Evolutionary conservation across 257 asterid species (phyloP).

Genomic region (Paraleonurus japonicus): DNA sequence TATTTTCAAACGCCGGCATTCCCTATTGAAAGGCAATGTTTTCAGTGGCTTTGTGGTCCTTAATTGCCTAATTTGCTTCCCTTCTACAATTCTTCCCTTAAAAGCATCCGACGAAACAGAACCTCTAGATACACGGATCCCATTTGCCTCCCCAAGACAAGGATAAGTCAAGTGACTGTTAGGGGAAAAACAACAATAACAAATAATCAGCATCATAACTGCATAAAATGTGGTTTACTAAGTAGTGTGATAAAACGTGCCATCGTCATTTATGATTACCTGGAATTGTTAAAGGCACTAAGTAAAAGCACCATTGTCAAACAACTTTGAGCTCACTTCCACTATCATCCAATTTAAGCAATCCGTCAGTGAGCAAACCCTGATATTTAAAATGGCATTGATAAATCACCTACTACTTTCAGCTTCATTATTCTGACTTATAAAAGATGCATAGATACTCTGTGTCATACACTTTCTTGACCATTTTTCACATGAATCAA

Average conservation of each 20-base stretch:
- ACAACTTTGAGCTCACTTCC: conserved; percentile 24
- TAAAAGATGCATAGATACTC: background rate
- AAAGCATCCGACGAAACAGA: conserved; percentile 30
- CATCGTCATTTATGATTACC: conserved; percentile 28
- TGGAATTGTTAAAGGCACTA: conserved; percentile 39
- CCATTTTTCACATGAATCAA: background rate
- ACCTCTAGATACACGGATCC: conserved; percentile 33
- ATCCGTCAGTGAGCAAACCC: conserved; percentile 15
- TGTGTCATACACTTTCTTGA: background rate
- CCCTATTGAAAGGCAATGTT: conserved; percentile 46
- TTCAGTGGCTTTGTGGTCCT: conserved; percentile 50
- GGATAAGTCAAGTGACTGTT: conserved; percentile 45
- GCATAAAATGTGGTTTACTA: background rate
- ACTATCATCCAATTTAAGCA: conserved; percentile 22
- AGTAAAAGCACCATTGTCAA: conserved; percentile 41
- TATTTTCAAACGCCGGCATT: conserved; percentile 41
- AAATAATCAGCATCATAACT: background rate
- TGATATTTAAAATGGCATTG: conserved; percentile 1
- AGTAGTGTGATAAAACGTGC: background rate
- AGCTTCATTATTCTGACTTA: background rate
- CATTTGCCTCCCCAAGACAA: conserved; percentile 45
- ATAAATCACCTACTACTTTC: conserved; percentile 14
- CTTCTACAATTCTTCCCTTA: conserved; percentile 41
- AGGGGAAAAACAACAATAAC: background rate
- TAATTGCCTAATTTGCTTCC: conserved; percentile 44